Evolutionary conservation across 2,329 filamentous ascomycete genomes (phyloP).

Genomic region (Calonectria montana): DNA sequence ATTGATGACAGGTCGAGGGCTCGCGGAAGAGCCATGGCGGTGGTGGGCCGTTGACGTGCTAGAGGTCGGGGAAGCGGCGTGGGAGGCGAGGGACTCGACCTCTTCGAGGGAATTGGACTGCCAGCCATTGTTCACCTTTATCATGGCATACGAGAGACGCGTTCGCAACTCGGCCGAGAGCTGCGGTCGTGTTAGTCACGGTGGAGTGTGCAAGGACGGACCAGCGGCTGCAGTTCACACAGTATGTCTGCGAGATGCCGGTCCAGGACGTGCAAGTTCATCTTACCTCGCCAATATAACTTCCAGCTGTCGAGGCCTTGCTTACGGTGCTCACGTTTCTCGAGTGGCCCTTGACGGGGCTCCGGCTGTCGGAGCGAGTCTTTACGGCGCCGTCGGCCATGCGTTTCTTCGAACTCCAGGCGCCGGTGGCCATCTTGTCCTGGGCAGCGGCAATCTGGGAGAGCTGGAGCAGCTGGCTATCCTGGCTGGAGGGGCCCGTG

Average conservation of each 20-base stretch:
- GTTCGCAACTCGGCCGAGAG: conserved; percentile 83
- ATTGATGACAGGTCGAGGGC: conserved; percentile 58
- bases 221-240: background rate
- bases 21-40: conserved; percentile 63
- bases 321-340: conserved; percentile 78
- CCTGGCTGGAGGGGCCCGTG: conserved; percentile 54
- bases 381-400: conserved; percentile 83
- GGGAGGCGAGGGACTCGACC: conserved; percentile 79
- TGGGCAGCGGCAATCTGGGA: conserved; percentile 68
- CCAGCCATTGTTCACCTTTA: conserved; percentile 93
- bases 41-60: conserved; percentile 67
- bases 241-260: background rate
- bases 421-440: conserved; percentile 57
- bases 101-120: conserved; percentile 82
- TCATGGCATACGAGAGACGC: conserved; percentile 90
- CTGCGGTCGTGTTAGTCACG: conserved; percentile 55
- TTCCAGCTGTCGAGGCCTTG: conserved; percentile 68
- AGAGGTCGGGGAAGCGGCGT: conserved; percentile 72
- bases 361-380: conserved; percentile 56
- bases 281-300: conserved; percentile 82
- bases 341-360: conserved; percentile 69
- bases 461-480: conserved; percentile 68
- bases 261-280: conserved; percentile 31
- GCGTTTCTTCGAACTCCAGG: conserved; percentile 70
- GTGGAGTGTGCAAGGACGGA: background rate